These are phyloP conservation scores for Apophysomyces sp. DNA, from an alignment of 371 early-diverging fungal genomes.

Conservation along the genomic window DNA sequence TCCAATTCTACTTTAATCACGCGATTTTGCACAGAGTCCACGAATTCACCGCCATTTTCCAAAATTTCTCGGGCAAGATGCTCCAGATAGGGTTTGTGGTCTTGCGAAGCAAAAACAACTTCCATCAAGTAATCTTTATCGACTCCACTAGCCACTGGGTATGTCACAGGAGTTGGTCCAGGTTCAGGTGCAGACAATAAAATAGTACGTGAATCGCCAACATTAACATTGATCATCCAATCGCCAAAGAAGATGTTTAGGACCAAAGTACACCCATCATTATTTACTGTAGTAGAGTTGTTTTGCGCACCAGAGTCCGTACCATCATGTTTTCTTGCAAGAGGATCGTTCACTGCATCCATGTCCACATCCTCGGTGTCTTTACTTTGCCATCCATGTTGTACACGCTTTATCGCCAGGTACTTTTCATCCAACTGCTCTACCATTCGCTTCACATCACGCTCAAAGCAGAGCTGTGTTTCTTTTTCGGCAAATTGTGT, in stretches of 20 bases:
- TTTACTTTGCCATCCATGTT: constrained; percentile 19
- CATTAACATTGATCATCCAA: constrained; percentile 79
- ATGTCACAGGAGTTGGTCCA: constrained; percentile 7
- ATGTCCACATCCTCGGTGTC: neutral
- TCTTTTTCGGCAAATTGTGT: constrained; percentile 30
- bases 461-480: constrained; percentile 44
- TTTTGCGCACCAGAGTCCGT: neutral
- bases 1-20: constrained; percentile 60
- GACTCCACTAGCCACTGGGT: constrained; percentile 9
- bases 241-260: constrained; percentile 70
- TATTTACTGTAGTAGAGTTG: constrained; percentile 12
- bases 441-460: constrained; percentile 51
- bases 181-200: constrained; percentile 51
- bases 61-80: constrained; percentile 61
- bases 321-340: neutral
- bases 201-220: constrained; percentile 84
- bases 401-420: constrained; percentile 50
- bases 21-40: constrained; percentile 61
- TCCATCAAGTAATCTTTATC: constrained; percentile 53
- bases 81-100: constrained; percentile 66
- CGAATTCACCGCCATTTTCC: constrained; percentile 68
- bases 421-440: constrained; percentile 55
- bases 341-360: neutral
- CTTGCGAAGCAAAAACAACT: constrained; percentile 63
- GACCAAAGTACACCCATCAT: constrained; percentile 83